Evolutionary conservation across 169 alveolate genomes (phyloP).

Genomic region (Eimeria brunetti): DNA sequence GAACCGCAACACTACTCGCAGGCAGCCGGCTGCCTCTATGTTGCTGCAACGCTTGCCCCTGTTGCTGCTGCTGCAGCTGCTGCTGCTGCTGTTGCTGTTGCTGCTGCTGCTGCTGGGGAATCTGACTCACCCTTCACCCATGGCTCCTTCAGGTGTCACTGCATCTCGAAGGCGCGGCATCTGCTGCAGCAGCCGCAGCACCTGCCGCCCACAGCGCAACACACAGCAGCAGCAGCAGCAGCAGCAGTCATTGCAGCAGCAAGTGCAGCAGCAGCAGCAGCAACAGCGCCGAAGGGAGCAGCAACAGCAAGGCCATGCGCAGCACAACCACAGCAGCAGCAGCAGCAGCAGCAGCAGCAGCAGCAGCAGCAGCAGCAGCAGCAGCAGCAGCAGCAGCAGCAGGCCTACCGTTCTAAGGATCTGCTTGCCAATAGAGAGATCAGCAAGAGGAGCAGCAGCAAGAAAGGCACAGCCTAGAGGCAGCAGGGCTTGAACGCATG

Average conservation of each 20-base stretch:
- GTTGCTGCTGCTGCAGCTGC: slow-evolving; percentile 6
- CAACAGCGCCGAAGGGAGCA: background rate
- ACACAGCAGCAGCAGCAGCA: slow-evolving; percentile 7
- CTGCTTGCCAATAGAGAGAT: slow-evolving; percentile 22
- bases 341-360: background rate
- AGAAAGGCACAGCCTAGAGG: slow-evolving; percentile 27
- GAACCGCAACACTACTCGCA: background rate
- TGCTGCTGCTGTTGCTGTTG: background rate
- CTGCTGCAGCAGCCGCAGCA: slow-evolving; percentile 69
- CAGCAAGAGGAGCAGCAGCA: slow-evolving; percentile 38
- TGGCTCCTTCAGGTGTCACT: slow-evolving; percentile 64
- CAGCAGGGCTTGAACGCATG: slow-evolving; percentile 31
- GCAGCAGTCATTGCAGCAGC: slow-evolving; percentile 46
- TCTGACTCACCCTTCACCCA: slow-evolving; percentile 30
- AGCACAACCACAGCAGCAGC: background rate
- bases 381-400: slow-evolving; percentile 11
- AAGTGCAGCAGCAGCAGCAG: background rate
- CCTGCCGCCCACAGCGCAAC: slow-evolving; percentile 9
- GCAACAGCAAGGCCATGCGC: background rate
- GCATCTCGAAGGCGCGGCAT: slow-evolving; percentile 58
- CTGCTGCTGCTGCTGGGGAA: background rate
- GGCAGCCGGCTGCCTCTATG: background rate
- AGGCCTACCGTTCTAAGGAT: slow-evolving; percentile 21
- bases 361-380: background rate
- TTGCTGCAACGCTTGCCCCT: slow-evolving; percentile 6